phyloP scores from a whole-genome alignment of 169 alveolate species.

The Eimeria praecox region DNA sequence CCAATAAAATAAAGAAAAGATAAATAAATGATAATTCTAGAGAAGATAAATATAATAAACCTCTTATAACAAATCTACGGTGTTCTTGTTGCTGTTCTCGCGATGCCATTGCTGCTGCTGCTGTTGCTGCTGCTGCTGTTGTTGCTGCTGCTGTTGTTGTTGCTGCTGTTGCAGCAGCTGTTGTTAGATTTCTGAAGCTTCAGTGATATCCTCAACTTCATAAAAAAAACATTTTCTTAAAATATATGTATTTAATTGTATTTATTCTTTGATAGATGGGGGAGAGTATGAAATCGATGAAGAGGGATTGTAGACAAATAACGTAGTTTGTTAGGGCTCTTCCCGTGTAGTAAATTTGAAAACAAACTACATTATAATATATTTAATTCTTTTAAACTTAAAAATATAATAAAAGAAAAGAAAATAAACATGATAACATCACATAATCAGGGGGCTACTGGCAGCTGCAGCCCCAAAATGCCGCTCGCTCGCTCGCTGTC shows the following conservation, averaged over 20 bases:
- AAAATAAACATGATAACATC: neutral
- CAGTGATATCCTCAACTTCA: neutral
- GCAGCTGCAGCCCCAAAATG: slow-evolving; percentile 58
- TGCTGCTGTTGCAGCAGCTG: neutral
- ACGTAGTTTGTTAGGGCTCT: too few species aligned
- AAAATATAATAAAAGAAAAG: neutral
- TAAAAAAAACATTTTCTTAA: neutral
- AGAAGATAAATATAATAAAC: neutral
- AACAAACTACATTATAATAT: too few species aligned
- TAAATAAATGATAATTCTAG: neutral
- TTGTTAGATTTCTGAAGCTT: neutral
- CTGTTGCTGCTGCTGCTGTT: neutral
- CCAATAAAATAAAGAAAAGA: neutral
- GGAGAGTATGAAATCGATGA: neutral
- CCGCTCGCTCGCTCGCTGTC: too few species aligned
- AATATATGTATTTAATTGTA: too few species aligned
- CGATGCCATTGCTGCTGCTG: neutral
- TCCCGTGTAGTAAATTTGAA: too few species aligned
- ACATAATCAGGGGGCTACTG: neutral
- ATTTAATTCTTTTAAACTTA: neutral
- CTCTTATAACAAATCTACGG: neutral
- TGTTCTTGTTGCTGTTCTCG: neutral
- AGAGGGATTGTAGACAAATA: too few species aligned
- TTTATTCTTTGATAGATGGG: too few species aligned
- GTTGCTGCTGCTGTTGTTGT: neutral